Percentiles rank a stretch among this genome's conserved stretches.
Evolutionary conservation across 2,329 filamentous ascomycete genomes (phyloP).

Genomic region (Diplocarpon mali): DNA sequence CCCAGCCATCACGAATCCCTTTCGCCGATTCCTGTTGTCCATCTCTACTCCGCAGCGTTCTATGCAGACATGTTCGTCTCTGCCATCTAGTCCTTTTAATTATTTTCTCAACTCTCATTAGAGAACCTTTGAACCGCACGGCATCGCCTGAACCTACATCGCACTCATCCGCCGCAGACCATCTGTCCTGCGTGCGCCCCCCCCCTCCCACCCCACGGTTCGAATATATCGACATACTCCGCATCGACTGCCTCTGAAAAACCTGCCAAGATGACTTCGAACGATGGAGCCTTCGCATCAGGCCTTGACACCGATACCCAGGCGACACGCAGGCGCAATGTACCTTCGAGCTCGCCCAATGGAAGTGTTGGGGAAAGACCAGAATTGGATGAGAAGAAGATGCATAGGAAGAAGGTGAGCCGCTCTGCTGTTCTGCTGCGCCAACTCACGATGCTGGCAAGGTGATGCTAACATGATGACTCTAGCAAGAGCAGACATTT

Average conservation of each 20-base stretch:
- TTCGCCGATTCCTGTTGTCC: not conserved
- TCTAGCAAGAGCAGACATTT: slow-evolving; percentile 40
- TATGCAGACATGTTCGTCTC: slow-evolving; percentile 22
- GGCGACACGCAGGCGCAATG: slow-evolving; percentile 44
- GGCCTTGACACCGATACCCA: slow-evolving; percentile 45
- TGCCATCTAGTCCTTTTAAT: slow-evolving; percentile 14
- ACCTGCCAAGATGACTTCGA: slow-evolving; percentile 26
- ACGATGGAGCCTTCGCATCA: slow-evolving; percentile 45
- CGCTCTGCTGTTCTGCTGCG: not conserved
- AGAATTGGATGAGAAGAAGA: slow-evolving; percentile 49
- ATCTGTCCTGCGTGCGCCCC: not conserved
- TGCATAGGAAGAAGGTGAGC: slow-evolving; percentile 43
- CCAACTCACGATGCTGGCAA: not conserved
- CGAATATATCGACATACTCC: not conserved
- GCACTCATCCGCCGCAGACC: not conserved
- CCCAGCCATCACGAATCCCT: too few species aligned
- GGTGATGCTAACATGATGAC: slow-evolving; percentile 18
- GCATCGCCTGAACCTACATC: not conserved
- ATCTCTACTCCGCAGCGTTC: slow-evolving; percentile 6
- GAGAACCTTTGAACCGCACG: too few species aligned
- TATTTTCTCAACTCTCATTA: slow-evolving; percentile 3
- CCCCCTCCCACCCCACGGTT: too few species aligned
- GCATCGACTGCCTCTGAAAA: not conserved
- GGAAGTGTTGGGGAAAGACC: slow-evolving; percentile 27
- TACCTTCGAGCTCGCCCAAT: slow-evolving; percentile 31